Conservation (phyloP, 2,329 filamentous ascomycete species). For the Venturia carpophila region DNA sequence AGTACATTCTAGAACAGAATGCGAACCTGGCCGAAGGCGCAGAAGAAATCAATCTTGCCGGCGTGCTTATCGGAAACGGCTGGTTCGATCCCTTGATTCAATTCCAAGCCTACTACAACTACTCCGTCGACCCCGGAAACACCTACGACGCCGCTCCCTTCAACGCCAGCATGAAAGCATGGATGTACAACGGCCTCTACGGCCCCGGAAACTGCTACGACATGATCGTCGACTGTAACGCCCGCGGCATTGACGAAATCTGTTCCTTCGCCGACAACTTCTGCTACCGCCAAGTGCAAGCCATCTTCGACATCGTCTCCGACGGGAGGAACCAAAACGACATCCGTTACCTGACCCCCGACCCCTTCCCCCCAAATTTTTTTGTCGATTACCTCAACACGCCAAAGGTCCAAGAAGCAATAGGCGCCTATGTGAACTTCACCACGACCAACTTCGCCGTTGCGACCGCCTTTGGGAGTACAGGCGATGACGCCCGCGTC, state of each 20-base stretch:
- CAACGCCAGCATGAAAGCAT: slow-evolving; percentile 41
- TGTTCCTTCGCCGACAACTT: slow-evolving; percentile 50
- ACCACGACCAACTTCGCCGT: slow-evolving; percentile 40
- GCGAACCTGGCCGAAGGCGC: slow-evolving; percentile 37
- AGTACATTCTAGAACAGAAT: slow-evolving; percentile 43
- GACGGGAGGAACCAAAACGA: slow-evolving; percentile 51
- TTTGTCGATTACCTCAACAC: slow-evolving; percentile 53
- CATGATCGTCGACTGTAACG: slow-evolving; percentile 48
- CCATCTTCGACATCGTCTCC: slow-evolving; percentile 43
- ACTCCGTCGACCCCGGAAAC: slow-evolving; percentile 48
- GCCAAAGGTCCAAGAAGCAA: slow-evolving; percentile 40
- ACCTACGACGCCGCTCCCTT: slow-evolving; percentile 49
- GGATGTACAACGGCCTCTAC: slow-evolving; percentile 54
- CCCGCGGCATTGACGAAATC: slow-evolving; percentile 42
- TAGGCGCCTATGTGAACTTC: slow-evolving; percentile 55
- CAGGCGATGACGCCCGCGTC: slow-evolving; percentile 44
- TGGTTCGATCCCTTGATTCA: slow-evolving; percentile 50
- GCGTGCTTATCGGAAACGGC: slow-evolving; percentile 50
- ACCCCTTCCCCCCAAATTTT: slow-evolving; percentile 51
- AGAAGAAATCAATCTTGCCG: slow-evolving; percentile 40
- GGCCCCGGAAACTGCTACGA: slow-evolving; percentile 54
- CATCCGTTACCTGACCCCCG: slow-evolving; percentile 46
- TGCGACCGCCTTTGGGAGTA: slow-evolving; percentile 37
- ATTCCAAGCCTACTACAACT: slow-evolving; percentile 52
- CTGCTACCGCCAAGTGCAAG: slow-evolving; percentile 48